A percentile compares a stretch with the other conserved stretches of the same genome.
Conservation (phyloP, 768 basidiomycete genomes). For the Trametes sanguinea region DNA sequence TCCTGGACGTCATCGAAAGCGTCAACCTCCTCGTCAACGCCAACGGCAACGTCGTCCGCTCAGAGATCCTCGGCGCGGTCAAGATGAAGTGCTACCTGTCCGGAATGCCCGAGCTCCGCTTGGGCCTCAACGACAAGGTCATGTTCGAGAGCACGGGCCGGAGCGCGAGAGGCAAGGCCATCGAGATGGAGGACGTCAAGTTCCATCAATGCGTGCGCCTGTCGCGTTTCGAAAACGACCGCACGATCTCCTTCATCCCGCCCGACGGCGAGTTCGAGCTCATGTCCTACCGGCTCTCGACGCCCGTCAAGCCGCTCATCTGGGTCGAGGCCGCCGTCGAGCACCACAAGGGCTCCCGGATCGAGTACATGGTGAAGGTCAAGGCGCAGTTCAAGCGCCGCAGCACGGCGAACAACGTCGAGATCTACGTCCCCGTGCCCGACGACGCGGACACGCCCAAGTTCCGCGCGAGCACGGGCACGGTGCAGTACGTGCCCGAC, state of each 20-base stretch:
- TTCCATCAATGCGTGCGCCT: constrained; percentile 99
- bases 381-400: constrained; percentile 97
- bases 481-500: constrained; percentile 95
- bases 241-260: constrained; percentile 98
- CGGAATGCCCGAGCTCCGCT: constrained; percentile 97
- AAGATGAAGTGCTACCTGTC: constrained; percentile 99
- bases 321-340: constrained; percentile 97
- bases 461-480: constrained; percentile 93
- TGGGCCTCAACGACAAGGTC: constrained; percentile 98
- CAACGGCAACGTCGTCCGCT: constrained; percentile 94
- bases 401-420: constrained; percentile 97
- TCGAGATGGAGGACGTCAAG: constrained; percentile 99
- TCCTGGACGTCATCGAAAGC: constrained; percentile 96
- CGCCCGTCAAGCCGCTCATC: constrained; percentile 94
- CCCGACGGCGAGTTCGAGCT: constrained; percentile 99
- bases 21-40: constrained; percentile 97
- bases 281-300: constrained; percentile 96
- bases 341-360: constrained; percentile 87
- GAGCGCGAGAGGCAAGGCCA: constrained; percentile 94
- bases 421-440: constrained; percentile 98
- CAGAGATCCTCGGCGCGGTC: constrained; percentile 96
- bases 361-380: constrained; percentile 95
- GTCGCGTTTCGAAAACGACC: constrained; percentile 96
- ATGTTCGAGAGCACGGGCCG: constrained; percentile 99
- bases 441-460: constrained; percentile 98